Conservation (phyloP, 2,329 filamentous ascomycete genomes). For the Monilinia polystroma region DNA sequence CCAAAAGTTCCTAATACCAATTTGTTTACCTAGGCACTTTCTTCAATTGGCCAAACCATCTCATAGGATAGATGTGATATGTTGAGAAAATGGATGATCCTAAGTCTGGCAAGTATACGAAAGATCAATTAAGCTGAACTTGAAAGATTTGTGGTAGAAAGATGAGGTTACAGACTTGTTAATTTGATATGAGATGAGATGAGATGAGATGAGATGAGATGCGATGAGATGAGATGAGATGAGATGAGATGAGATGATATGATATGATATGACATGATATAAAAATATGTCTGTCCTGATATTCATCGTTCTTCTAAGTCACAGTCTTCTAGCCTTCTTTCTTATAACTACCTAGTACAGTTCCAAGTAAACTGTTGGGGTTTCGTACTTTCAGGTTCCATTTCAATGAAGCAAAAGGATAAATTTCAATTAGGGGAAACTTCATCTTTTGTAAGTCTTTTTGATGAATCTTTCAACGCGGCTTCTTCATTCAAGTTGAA, state of each 20-base stretch:
- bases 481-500: background rate
- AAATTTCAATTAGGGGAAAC: background rate
- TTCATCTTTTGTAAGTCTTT: background rate
- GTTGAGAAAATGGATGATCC: background rate
- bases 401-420: background rate
- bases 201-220: no score
- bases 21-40: background rate
- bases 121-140: background rate
- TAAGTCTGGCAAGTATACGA: background rate
- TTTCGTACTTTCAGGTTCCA: background rate
- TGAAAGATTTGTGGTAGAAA: background rate
- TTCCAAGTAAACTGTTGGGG: background rate
- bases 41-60: background rate
- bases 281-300: background rate
- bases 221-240: no score
- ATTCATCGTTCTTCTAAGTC: background rate
- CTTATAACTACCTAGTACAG: background rate
- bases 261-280: background rate
- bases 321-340: background rate
- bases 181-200: background rate
- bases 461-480: background rate
- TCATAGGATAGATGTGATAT: background rate
- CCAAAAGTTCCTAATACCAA: conserved; percentile 19
- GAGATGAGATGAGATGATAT: background rate
- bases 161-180: background rate